These are phyloP conservation scores for Dianthus caryophyllus DNA, from an alignment of 148 eudicot genomes.

Conservation along the genomic window DNA sequence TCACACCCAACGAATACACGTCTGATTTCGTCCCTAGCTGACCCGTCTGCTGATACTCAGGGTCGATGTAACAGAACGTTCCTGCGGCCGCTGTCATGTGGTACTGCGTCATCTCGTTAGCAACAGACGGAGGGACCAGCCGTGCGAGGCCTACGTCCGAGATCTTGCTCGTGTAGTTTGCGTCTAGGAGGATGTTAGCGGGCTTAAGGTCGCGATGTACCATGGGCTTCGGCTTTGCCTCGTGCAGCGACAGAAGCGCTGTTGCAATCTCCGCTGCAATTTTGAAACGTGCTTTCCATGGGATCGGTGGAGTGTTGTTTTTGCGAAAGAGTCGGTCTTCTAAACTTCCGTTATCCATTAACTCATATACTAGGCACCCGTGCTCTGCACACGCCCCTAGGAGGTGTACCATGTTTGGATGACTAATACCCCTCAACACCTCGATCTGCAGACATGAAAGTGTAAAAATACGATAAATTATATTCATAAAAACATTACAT, in stretches of 20 bases:
- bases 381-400: conserved; percentile 80
- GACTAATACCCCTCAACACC: conserved; percentile 70
- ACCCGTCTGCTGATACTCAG: conserved; percentile 86
- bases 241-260: conserved; percentile 65
- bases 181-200: conserved; percentile 68
- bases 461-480: no score
- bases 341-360: conserved; percentile 76
- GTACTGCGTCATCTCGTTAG: conserved; percentile 49
- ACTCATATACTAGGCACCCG: conserved; percentile 79
- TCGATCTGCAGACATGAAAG: conserved; percentile 42
- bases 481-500: no score
- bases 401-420: conserved; percentile 86
- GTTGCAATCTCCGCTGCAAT: conserved; percentile 71
- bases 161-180: conserved; percentile 59
- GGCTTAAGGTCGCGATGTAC: conserved; percentile 92
- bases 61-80: conserved; percentile 88
- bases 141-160: conserved; percentile 72
- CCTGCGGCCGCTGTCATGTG: conserved; percentile 81
- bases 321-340: conserved; percentile 67
- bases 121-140: conserved; percentile 55
- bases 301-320: conserved; percentile 50
- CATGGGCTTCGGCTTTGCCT: conserved; percentile 68
- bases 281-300: conserved; percentile 61
- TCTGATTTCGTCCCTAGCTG: conserved; percentile 66
- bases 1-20: conserved; percentile 64